Base-by-base conservation (phyloP, 257 asterid species). In the Verbascum thapsus region DNA sequence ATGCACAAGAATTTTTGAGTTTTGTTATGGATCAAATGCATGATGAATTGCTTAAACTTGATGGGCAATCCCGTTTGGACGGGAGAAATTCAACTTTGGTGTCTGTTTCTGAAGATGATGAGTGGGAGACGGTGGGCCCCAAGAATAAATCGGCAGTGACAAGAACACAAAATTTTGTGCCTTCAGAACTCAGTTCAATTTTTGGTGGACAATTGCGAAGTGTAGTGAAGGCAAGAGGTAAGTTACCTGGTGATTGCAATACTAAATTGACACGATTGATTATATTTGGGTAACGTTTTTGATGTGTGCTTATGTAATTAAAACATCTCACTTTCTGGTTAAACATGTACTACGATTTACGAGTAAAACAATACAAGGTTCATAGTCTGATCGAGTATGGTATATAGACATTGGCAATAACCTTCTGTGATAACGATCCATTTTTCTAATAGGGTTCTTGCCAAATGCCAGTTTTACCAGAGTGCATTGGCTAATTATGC, bases 121-220 rank as follows among this genome's bases (percentile, higher is more conserved):
- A 75, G 72, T 92, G 98, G 98, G 98, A 86, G 75, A 92, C 97
- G 61, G 96, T 92, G 61, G 98, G 97, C 58, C 98, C 88, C 40
- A 92, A 87, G 82, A 92, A 92, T 84, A 92, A 85, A 72, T 92
- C 98, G 73, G 92, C 97, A 18, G 91, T 92, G 68, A 92, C 96
- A 22, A 85, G 97, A 73, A 87, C 89, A 35, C 98, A 88, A 74
- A 66, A 56, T 61, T 81, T 91, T 65, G 74, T 78, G 73, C 91
- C 90, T 67, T 89, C 98, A 30, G 85, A 85, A 62, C 82, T 92
- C 58, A 85, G 95, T 74, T 69, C 83, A 47, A 80, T 92, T 60
- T 88, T 92, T 70, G 95, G 95, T 10, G 98, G 98, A 40, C 86
- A 86, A 61, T 79, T 86, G 78, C 80, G 72, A 59, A 92, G 98